A percentile compares a stretch with the other conserved stretches of the same genome.
phyloP scores from a whole-genome alignment of 2,329 filamentous ascomycete genomes.

The Domatiomyces globalis region DNA sequence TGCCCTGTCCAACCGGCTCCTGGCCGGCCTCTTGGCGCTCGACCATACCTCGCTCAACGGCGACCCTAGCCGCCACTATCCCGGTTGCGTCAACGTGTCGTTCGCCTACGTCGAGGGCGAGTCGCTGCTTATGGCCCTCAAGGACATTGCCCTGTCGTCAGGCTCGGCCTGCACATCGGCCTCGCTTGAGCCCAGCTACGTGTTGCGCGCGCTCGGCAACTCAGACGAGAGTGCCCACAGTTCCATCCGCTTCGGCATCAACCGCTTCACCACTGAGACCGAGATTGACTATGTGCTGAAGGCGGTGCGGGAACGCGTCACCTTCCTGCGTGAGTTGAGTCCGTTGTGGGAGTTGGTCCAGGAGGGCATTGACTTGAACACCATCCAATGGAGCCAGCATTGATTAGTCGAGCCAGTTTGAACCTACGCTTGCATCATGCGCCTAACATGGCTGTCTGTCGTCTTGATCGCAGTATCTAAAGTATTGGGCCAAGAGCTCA shows the following conservation, averaged over 20 bases:
- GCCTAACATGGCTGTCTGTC: too few species aligned
- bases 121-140: constrained; percentile 92
- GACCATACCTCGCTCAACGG: constrained; percentile 92
- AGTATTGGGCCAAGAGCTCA: too few species aligned
- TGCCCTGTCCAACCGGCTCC: constrained; percentile 65
- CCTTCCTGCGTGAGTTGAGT: constrained; percentile 84
- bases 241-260: constrained; percentile 94
- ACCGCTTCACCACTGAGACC: constrained; percentile 82
- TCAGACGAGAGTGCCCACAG: constrained; percentile 96
- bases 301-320: constrained; percentile 78
- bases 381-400: constrained; percentile 97
- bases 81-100: constrained; percentile 94
- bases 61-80: constrained; percentile 69
- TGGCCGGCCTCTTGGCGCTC: constrained; percentile 68
- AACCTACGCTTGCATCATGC: too few species aligned
- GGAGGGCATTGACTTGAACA: constrained; percentile 87
- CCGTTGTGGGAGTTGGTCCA: constrained; percentile 96
- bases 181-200: constrained; percentile 91
- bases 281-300: constrained; percentile 98
- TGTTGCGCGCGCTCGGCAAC: constrained; percentile 82
- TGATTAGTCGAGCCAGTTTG: constrained; percentile 27
- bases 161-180: constrained; percentile 95
- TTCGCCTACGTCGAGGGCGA: constrained; percentile 98
- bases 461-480: too few species aligned
- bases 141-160: constrained; percentile 93